A percentile compares a stretch with the other conserved stretches of the same genome.
Evolutionary conservation across 73 alveolate genomes (phyloP).

Genomic region (Blepharisma stoltei): DNA sequence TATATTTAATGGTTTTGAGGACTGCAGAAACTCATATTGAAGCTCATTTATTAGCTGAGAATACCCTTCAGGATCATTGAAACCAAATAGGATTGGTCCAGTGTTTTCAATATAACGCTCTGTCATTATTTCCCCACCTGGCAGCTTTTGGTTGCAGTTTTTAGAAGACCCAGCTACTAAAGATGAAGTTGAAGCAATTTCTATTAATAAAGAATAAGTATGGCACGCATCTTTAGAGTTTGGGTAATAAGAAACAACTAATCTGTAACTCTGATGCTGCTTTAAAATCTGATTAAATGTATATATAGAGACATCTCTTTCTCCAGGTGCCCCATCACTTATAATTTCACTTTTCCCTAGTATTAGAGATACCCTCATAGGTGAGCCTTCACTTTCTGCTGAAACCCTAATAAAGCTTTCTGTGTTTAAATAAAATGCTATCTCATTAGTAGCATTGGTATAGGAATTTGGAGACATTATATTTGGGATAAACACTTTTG

Average conservation of each 20-base stretch:
- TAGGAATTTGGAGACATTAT: constrained; percentile 1
- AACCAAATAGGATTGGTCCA: background rate
- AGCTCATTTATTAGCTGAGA: background rate
- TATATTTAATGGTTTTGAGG: background rate
- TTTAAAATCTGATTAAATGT: background rate
- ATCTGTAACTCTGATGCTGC: background rate
- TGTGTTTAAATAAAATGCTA: background rate
- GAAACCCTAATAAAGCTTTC: constrained; percentile 2
- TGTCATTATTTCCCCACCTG: background rate
- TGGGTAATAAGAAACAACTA: background rate
- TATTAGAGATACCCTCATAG: background rate
- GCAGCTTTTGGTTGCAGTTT: background rate
- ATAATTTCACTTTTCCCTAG: background rate
- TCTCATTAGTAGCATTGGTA: background rate
- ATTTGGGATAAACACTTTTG: background rate
- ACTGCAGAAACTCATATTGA: background rate
- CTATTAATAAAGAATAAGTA: background rate
- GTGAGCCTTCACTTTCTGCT: constrained; percentile 21
- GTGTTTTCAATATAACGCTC: background rate
- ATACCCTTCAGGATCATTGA: background rate
- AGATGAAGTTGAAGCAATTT: background rate
- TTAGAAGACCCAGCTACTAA: background rate
- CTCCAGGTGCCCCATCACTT: background rate
- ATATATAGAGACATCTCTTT: background rate
- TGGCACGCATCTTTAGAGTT: background rate